A percentile compares a stretch with the other conserved stretches of the same genome.
Conservation (phyloP, 2,329 filamentous ascomycete species). For the Clarireedia monteithiana region DNA sequence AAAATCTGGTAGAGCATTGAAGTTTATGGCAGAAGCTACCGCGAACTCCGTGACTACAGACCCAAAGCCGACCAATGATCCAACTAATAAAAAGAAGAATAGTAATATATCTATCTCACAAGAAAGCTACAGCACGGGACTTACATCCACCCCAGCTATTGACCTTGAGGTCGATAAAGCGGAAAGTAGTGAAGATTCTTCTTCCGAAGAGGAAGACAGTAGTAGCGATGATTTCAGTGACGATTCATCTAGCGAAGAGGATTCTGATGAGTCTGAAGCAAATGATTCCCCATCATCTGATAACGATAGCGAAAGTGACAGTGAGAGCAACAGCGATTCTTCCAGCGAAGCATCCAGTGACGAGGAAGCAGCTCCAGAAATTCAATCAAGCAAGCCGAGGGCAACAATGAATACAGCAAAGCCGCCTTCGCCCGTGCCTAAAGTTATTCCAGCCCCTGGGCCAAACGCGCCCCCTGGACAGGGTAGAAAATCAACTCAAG, state of each 20-base stretch:
- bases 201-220: constrained; percentile 10
- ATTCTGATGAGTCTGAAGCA: constrained; percentile 12
- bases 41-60: constrained; percentile 13
- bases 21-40: constrained; percentile 22
- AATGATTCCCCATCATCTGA: constrained; percentile 8
- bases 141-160: constrained; percentile 22
- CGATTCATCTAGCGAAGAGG: constrained; percentile 10
- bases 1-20: constrained; percentile 23
- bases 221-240: constrained; percentile 9
- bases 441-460: not conserved
- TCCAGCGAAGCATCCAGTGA: constrained; percentile 29
- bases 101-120: constrained; percentile 20
- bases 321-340: constrained; percentile 21
- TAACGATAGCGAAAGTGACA: constrained; percentile 11
- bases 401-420: not conserved
- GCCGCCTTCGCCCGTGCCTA: not conserved
- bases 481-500: constrained; percentile 43
- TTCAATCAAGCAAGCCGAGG: constrained; percentile 30
- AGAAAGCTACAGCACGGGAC: constrained; percentile 11
- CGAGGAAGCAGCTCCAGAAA: constrained; percentile 35
- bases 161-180: constrained; percentile 24
- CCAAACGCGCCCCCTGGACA: constrained; percentile 33
- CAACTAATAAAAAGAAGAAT: constrained; percentile 19
- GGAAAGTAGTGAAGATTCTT: constrained; percentile 11
- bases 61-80: constrained; percentile 13